A percentile compares a stretch with the other conserved stretches of the same genome.
These are phyloP conservation scores for Camelina sativa DNA, from an alignment of 345 rosid species.

Conservation along the genomic window DNA sequence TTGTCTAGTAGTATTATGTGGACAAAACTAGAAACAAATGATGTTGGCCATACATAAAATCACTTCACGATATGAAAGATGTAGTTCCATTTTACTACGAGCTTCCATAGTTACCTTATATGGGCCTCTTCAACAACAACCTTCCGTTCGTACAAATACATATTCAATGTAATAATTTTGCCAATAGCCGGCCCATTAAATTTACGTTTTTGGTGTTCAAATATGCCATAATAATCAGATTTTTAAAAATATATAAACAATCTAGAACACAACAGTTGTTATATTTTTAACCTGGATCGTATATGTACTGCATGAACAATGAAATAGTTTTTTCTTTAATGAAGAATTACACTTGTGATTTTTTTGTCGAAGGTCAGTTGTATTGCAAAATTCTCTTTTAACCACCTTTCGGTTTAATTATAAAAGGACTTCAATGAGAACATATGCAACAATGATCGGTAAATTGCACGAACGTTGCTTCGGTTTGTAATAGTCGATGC, in stretches of 20 bases:
- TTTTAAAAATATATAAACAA: background rate
- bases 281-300: background rate
- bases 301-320: background rate
- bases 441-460: background rate
- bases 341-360: background rate
- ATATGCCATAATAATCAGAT: background rate
- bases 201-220: background rate
- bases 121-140: background rate
- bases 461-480: background rate
- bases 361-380: background rate
- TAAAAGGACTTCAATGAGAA: background rate
- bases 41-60: background rate
- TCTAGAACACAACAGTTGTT: background rate
- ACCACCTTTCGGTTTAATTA: background rate
- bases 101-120: background rate
- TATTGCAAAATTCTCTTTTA: background rate
- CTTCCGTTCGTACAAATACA: background rate
- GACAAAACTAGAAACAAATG: background rate
- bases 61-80: background rate
- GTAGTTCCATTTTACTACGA: background rate
- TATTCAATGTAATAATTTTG: background rate
- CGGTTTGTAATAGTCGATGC: background rate
- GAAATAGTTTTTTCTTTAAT: too few relatives aligned
- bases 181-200: background rate
- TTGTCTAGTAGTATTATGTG: too few relatives aligned